Evolutionary conservation across 345 rosid genomes (phyloP), one percentile per base, ranked within the genome.

Genomic region (Lumnitzera littorea): DNA sequence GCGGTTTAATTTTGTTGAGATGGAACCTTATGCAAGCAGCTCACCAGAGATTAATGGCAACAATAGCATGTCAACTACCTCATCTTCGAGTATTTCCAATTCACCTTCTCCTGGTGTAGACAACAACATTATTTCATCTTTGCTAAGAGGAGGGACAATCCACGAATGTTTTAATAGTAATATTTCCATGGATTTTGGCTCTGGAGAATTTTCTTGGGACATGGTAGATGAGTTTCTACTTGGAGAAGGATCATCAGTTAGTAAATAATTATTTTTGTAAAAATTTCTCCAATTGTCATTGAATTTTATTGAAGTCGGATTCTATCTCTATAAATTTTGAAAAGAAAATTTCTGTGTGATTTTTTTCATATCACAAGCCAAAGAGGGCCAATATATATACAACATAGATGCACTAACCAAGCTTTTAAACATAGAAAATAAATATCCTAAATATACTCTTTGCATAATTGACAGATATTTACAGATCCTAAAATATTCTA

Each of bases 21-120:
- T 36, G 43, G 43, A 36, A 36, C 5, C 43, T 36, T 36, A 9
- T 36, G 43, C 43, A 36, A 36, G 43, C 11, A 36, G 43, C 43
- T 36, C 43, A 36, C 7, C 70, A 52, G 48, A 55, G 24, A 36
- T 69, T 58, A 24, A 46, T 58, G 52, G 17, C 62, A 15, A 27
- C 67, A 17, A 51, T 59, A 12, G 13, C 67, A 0, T 60, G 68
- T 48, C 73, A 67, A 24, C 43, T 68, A 63, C n/a, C 63, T 15
- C 54, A 62, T 65, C 71, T 13, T 66, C 74, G 17, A 58, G 72
- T 61, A 48, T 60, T 50, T 77, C 74, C 13, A 66, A 60, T 60
- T 71, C 81, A 1, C 60, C 62, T 15, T 71, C 79, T 24, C 56
- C 65, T 53, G 57, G 31, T n/a, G 20, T 56, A 25, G 75, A 74